These are phyloP conservation scores for Rehmannia glutinosa DNA, from an alignment of 257 asterid species.

Conservation along the genomic window DNA sequence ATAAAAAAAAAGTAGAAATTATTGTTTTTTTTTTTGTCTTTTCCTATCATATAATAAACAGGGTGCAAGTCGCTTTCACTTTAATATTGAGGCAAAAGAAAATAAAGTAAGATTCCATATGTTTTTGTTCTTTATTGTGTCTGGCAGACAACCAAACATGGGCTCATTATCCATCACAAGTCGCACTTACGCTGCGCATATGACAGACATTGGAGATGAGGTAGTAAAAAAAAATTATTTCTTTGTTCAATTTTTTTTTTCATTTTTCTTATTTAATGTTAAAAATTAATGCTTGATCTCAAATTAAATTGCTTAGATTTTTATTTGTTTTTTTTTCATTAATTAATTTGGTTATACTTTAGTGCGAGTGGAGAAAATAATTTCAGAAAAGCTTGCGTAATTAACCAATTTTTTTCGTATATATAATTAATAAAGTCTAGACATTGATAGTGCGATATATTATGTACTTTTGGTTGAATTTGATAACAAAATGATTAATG, in stretches of 20 bases:
- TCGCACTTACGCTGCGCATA: constrained; percentile 11
- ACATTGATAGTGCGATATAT: too few relatives aligned
- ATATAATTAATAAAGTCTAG: too few relatives aligned
- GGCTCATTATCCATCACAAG: constrained; percentile 13
- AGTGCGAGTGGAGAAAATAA: too few relatives aligned
- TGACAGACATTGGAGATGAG: constrained; percentile 1
- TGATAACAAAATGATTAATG: too few relatives aligned
- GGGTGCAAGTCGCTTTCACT: constrained; percentile 22
- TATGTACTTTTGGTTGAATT: too few relatives aligned
- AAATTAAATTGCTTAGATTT: background rate
- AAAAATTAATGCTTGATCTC: background rate
- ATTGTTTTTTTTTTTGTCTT: too few relatives aligned
- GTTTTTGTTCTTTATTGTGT: constrained; percentile 30
- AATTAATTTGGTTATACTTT: too few relatives aligned
- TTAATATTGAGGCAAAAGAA: constrained; percentile 15
- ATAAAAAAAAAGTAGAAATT: background rate
- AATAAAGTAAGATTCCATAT: constrained; percentile 44
- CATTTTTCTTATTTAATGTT: background rate
- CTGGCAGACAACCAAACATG: constrained; percentile 23
- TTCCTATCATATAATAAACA: too few relatives aligned
- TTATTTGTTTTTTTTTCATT: too few relatives aligned
- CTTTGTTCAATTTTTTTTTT: too few relatives aligned
- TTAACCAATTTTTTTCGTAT: too few relatives aligned
- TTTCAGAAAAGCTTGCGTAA: too few relatives aligned
- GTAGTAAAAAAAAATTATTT: background rate